Evolutionary conservation across 2,329 filamentous ascomycete species (phyloP).

Genomic region (Microcera coccophila): DNA sequence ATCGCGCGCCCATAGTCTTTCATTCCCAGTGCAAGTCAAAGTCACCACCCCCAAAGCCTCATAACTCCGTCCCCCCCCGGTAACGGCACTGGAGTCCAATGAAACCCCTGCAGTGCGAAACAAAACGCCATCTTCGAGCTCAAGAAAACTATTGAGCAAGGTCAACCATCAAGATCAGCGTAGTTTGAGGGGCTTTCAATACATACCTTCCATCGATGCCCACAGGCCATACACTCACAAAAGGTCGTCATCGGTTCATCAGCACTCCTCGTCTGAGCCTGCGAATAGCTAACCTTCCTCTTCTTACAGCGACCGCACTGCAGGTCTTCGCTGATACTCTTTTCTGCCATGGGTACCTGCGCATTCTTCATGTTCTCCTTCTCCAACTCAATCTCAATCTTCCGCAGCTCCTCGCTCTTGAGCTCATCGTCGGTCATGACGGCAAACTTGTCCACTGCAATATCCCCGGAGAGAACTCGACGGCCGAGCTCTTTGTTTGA

Average conservation of each 20-base stretch:
- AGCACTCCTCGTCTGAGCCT: constrained; percentile 91
- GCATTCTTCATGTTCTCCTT: constrained; percentile 96
- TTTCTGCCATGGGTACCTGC: constrained; percentile 88
- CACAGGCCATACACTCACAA: constrained; percentile 67
- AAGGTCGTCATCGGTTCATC: constrained; percentile 89
- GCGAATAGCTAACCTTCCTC: constrained; percentile 91
- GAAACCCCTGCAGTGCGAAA: constrained; percentile 14
- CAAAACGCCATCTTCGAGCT: constrained; percentile 14
- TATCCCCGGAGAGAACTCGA: constrained; percentile 70
- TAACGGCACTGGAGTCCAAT: constrained; percentile 11
- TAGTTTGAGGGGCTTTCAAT: background rate
- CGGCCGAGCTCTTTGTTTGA: constrained; percentile 74
- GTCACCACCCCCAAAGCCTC: constrained; percentile 21
- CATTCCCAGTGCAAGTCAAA: constrained; percentile 23
- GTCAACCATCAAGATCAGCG: constrained; percentile 9
- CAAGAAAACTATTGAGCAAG: constrained; percentile 22
- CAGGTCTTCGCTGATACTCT: constrained; percentile 82
- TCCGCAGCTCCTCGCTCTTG: constrained; percentile 77
- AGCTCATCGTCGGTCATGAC: constrained; percentile 86
- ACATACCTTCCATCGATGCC: constrained; percentile 68
- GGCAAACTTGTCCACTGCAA: constrained; percentile 71
- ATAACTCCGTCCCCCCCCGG: constrained; percentile 22
- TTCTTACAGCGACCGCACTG: constrained; percentile 89
- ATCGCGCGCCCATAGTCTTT: constrained; percentile 20
- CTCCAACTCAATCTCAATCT: constrained; percentile 70